Evolutionary conservation across 495 filamentous ascomycete species (phyloP).

Genomic region (Sordaria brevicollis): DNA sequence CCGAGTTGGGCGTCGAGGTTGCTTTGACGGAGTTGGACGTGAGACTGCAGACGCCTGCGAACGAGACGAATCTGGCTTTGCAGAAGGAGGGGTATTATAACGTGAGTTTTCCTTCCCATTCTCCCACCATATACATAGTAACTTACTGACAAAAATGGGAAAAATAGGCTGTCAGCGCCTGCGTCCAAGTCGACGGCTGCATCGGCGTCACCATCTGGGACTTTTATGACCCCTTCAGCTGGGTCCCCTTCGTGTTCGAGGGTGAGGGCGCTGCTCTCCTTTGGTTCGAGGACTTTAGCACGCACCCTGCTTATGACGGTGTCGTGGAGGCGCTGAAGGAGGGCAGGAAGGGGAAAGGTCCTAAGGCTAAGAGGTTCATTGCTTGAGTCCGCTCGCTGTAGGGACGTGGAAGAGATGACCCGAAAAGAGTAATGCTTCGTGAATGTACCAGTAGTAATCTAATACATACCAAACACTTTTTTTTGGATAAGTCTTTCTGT

Average conservation of each 20-base stretch:
- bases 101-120: slow-evolving; percentile 3
- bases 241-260: slow-evolving; percentile 47
- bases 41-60: slow-evolving; percentile 36
- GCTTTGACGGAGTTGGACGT: slow-evolving; percentile 51
- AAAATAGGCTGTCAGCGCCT: slow-evolving; percentile 38
- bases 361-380: too few relatives aligned
- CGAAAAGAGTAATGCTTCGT: too few relatives aligned
- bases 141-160: slow-evolving; percentile 6
- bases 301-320: slow-evolving; percentile 46
- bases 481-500: too few relatives aligned
- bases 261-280: slow-evolving; percentile 44
- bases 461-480: too few relatives aligned
- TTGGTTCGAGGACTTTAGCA: slow-evolving; percentile 41
- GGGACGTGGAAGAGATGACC: too few relatives aligned
- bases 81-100: slow-evolving; percentile 49
- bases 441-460: too few relatives aligned
- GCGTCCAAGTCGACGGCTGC: slow-evolving; percentile 46
- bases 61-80: slow-evolving; percentile 33
- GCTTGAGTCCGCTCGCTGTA: too few relatives aligned
- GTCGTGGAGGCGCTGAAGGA: slow-evolving; percentile 20
- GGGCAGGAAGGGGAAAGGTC: background rate
- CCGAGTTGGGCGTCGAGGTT: slow-evolving; percentile 40
- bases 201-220: slow-evolving; percentile 64
- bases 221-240: slow-evolving; percentile 43
- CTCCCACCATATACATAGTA: background rate